Conservation (phyloP, 306 rosid species). For the Castanopsis chinensis region DNA sequence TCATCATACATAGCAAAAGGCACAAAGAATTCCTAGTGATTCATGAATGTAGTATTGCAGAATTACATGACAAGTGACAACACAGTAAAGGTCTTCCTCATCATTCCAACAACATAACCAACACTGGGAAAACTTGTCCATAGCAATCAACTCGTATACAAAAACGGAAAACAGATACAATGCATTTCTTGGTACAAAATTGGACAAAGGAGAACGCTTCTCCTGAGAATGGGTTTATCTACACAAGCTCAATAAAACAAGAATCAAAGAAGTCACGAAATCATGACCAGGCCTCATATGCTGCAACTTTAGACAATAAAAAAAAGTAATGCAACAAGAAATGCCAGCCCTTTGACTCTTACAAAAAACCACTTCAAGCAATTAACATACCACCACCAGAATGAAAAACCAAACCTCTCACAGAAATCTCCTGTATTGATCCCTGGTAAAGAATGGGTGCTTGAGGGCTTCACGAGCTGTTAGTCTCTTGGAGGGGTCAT, state of each 20-base stretch:
- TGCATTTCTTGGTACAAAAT: conserved; percentile 33
- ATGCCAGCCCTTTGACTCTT: too few species aligned
- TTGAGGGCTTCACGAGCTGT: conserved; percentile 75
- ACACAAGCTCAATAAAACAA: conserved; percentile 18
- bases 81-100: too few species aligned
- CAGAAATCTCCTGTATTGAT: conserved; percentile 44
- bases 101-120: not conserved
- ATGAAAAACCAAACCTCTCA: too few species aligned
- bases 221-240: conserved; percentile 31
- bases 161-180: conserved; percentile 3
- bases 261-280: not conserved
- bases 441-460: conserved; percentile 74
- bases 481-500: conserved; percentile 66
- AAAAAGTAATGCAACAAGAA: not conserved
- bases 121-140: not conserved
- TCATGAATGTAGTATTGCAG: too few species aligned
- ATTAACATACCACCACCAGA: too few species aligned
- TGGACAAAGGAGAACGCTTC: conserved; percentile 31
- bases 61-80: too few species aligned
- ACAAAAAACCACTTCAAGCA: too few species aligned
- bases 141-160: conserved; percentile 7
- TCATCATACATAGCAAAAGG: too few species aligned
- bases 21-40: too few species aligned
- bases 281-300: not conserved
- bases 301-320: not conserved